Base-by-base conservation (phyloP, 2,329 filamentous ascomycete species). In the Calonectria hongkongensis region DNA sequence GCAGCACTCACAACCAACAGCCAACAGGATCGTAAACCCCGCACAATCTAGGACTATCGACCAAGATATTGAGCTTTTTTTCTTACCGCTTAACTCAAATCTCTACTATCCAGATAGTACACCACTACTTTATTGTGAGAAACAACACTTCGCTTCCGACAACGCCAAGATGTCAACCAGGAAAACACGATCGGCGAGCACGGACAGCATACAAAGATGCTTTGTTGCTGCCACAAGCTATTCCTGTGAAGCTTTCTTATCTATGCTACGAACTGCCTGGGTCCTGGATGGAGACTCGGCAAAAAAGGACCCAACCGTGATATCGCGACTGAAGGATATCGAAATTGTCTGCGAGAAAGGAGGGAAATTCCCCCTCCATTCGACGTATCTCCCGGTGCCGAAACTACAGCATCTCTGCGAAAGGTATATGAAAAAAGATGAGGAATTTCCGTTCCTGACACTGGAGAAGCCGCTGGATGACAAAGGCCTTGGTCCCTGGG, bases 341-440 rank as follows among this genome's bases (percentile, higher is more conserved):
- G 16, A 13, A 18, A 28, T 50, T 36, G 9, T 16, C 7, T 39
- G 43, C 9, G 62, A 65, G 27, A 36, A 50, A 13, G 62, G 43
- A 50, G 30, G 30, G 10, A 36, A 13, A 4, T 48, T 28, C 9
- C 28, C 62, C 1, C 62, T 65, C 18, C 36, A 15, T 2, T 6
- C n/a, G 13, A 65, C 62, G 12, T 65, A 48, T n/a, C 30, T 65
- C 16, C 62, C 62, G 6, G 28, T 8, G 2, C 45, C 39, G 15
- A 45, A 50, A 13, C 45, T 65, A 3, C 18, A 15, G 2, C 18
- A n/a, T 16, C 43, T 33, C 33, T 39, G 43, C 2, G 2, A 27
- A 4, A n/a, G 18, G 13, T 79, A 79, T 47, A 79, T 79, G 77
- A 63, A 79, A 6, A 74, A 78, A 30, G 70, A 71, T 10, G 77